Base-by-base conservation (phyloP, 352 stramenopile genomes). In the Blastocystis sp. region DNA sequence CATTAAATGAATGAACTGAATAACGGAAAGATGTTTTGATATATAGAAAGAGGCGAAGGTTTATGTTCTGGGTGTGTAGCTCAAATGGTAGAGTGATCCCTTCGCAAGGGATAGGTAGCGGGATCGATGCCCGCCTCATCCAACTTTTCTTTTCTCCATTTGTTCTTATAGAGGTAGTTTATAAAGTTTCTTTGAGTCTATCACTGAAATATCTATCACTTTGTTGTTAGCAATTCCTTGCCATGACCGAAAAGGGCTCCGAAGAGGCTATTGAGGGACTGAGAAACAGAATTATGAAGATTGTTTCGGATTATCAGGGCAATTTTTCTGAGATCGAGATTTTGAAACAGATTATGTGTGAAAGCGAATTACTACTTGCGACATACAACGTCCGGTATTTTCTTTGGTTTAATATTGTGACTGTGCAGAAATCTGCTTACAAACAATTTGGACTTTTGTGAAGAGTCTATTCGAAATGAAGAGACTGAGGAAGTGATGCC, bases 21-120 rank as follows among this genome's bases (percentile, higher is more conserved):
- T 9, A 9, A 9, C 3, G 9, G 9, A 46, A 46, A 9, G 9
- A 9, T 9, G 2, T 46, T 9, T 46, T 46, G 2, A 46, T 46
- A 46, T 46, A 46, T 46, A 46, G 2, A 46, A 46, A 46, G 39
- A 46, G 2, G 9, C 3, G 9, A 9, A 9, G 39, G 2, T 46
- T 46, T 46, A 9, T 9, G 39, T 2, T 46, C 9, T 61, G 77
- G 77, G 77, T 87, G 77, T 87, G 59, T 87, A 87, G 77, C 77
- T 87, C 77, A 87, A 87, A 87, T 87, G 77, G 77, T 87, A 87
- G 77, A 87, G 77, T 63, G 65, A 74, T 87, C 77, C 39, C 77
- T 87, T 87, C 65, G 77, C 77, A 87, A 65, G 77, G 39, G 77
- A 87, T 74, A 78, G 77, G 77, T 87, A 87, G 49, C 77, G 77